Evolutionary conservation across 306 rosid species (phyloP).

Genomic region (Datisca glomerata): DNA sequence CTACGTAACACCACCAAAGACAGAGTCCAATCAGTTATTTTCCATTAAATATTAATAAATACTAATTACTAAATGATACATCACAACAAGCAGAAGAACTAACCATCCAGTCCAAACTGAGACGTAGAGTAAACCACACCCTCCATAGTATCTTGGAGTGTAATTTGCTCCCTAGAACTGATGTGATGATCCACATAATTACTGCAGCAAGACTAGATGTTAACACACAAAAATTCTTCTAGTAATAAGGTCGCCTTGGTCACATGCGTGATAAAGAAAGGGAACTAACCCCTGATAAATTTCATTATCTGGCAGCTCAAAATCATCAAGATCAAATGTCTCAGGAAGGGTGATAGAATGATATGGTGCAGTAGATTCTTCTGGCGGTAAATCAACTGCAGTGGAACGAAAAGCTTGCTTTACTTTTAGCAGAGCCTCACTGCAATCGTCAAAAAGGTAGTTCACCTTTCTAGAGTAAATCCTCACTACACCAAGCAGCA

Average conservation of each 20-base stretch:
- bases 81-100: slow-evolving; percentile 16
- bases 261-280: slow-evolving; percentile 11
- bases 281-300: slow-evolving; percentile 73
- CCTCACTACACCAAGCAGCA: slow-evolving; percentile 98
- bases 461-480: slow-evolving; percentile 98
- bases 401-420: slow-evolving; percentile 99
- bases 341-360: slow-evolving; percentile 97
- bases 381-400: slow-evolving; percentile 97
- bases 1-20: too few species aligned
- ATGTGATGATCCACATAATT: slow-evolving; percentile 93
- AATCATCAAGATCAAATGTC: slow-evolving; percentile 99
- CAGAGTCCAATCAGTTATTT: too few species aligned
- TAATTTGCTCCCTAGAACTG: slow-evolving; percentile 90
- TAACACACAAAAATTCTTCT: slow-evolving; percentile 11
- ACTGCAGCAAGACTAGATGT: slow-evolving; percentile 42
- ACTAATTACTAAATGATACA: slow-evolving; percentile 7
- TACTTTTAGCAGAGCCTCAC: slow-evolving; percentile 98
- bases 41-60: too few species aligned
- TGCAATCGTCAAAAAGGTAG: slow-evolving; percentile 99
- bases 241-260: slow-evolving; percentile 5
- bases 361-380: slow-evolving; percentile 99
- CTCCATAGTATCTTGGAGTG: slow-evolving; percentile 94
- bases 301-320: slow-evolving; percentile 96
- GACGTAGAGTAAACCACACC: slow-evolving; percentile 85
- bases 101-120: slow-evolving; percentile 98